Percentiles rank a stretch among this genome's conserved stretches.
These are phyloP conservation scores for Oldenlandia corymbosa DNA, from an alignment of 257 asterid genomes.

Conservation along the genomic window DNA sequence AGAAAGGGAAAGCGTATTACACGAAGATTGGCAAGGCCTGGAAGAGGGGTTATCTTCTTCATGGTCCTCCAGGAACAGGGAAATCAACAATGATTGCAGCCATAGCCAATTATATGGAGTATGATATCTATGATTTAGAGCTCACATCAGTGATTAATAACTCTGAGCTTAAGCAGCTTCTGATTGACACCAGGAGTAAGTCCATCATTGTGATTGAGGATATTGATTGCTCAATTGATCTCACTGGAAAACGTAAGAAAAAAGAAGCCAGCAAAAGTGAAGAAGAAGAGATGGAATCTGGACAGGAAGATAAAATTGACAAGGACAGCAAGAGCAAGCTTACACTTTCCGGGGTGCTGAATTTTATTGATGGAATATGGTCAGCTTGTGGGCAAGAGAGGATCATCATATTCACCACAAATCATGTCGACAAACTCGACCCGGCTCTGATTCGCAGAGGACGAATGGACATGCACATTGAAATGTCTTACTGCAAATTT, in stretches of 20 bases:
- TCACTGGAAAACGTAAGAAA: constrained; percentile 19
- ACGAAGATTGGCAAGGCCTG: constrained; percentile 23
- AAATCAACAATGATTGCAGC: constrained; percentile 31
- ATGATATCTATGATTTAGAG: constrained; percentile 22
- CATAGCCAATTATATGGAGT: constrained; percentile 26
- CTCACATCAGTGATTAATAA: constrained; percentile 18
- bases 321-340: constrained; percentile 30
- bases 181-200: constrained; percentile 15
- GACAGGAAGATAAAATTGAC: constrained; percentile 8
- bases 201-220: constrained; percentile 30
- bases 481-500: no score
- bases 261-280: neutral
- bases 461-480: no score
- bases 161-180: constrained; percentile 9
- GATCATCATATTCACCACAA: no score
- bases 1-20: constrained; percentile 20
- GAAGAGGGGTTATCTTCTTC: constrained; percentile 24
- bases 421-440: no score
- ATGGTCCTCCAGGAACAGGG: constrained; percentile 30
- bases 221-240: constrained; percentile 31
- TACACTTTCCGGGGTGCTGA: no score
- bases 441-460: no score
- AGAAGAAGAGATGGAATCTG: neutral
- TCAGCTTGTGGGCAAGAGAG: no score
- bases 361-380: no score